These are phyloP conservation scores for Verbena officinalis DNA, from an alignment of 257 asterid genomes.

Conservation along the genomic window DNA sequence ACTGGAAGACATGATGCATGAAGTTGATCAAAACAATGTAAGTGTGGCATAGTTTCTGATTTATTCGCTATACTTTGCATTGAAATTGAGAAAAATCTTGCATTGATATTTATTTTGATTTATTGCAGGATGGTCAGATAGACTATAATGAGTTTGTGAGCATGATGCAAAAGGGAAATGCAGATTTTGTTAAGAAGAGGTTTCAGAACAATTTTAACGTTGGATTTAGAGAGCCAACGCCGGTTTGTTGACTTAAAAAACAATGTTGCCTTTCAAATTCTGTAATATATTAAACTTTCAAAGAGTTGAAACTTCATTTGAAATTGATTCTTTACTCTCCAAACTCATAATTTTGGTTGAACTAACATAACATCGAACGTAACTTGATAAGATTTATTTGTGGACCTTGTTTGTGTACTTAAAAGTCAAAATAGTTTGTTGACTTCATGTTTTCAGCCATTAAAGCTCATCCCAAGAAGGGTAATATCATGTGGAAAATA, in stretches of 20 bases:
- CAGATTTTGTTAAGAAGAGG: slow-evolving; percentile 51
- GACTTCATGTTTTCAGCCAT: slow-evolving; percentile 12
- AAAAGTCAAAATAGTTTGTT: slow-evolving; percentile 15
- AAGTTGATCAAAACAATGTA: slow-evolving; percentile 55
- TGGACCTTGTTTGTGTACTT: slow-evolving; percentile 1
- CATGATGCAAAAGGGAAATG: slow-evolving; percentile 52
- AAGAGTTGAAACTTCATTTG: neutral
- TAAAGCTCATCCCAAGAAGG: neutral
- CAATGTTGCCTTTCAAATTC: neutral
- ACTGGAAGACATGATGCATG: slow-evolving; percentile 43
- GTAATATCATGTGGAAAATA: slow-evolving; percentile 5
- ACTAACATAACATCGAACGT: too few species aligned
- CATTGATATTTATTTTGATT: neutral
- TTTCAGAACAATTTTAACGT: slow-evolving; percentile 34
- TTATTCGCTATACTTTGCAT: too few species aligned
- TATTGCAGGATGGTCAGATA: slow-evolving; percentile 46
- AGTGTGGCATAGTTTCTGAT: too few species aligned
- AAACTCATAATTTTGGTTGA: too few species aligned
- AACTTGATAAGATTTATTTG: too few species aligned
- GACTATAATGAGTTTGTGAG: slow-evolving; percentile 54
- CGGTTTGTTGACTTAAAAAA: slow-evolving; percentile 33
- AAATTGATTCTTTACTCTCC: too few species aligned
- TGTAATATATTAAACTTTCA: neutral
- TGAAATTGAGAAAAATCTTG: neutral
- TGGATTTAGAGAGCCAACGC: slow-evolving; percentile 44